These are phyloP conservation scores for Hygrophila difformis DNA, from an alignment of 257 asterid species.

Conservation along the genomic window DNA sequence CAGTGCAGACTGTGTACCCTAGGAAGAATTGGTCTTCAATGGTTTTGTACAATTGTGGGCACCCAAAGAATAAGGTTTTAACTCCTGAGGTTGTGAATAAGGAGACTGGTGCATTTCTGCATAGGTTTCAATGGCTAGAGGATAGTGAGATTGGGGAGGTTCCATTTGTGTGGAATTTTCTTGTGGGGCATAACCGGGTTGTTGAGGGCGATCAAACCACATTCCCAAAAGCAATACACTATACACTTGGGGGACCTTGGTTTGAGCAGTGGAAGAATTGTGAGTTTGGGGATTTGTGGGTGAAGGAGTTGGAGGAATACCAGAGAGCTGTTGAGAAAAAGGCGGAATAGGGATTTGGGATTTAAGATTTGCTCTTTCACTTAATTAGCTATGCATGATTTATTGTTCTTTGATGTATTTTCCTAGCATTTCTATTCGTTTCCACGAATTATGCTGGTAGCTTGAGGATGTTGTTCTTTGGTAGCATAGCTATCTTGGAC, in stretches of 20 bases:
- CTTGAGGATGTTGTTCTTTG: too few relatives aligned
- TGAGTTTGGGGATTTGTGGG: slow-evolving; percentile 54
- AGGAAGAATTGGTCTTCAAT: slow-evolving; percentile 73
- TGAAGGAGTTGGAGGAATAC: slow-evolving; percentile 47
- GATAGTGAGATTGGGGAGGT: slow-evolving; percentile 54
- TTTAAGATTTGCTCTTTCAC: neutral
- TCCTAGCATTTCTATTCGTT: too few relatives aligned
- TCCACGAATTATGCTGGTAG: too few relatives aligned
- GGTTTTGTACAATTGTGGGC: slow-evolving; percentile 61
- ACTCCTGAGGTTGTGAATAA: slow-evolving; percentile 53
- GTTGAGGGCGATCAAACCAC: slow-evolving; percentile 38
- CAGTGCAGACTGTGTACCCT: slow-evolving; percentile 50
- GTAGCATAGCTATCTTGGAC: too few relatives aligned
- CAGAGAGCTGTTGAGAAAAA: slow-evolving; percentile 24
- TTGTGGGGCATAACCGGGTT: slow-evolving; percentile 50
- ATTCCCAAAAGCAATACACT: slow-evolving; percentile 46
- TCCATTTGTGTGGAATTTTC: slow-evolving; percentile 59
- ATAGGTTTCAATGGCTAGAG: slow-evolving; percentile 57
- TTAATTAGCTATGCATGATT: neutral
- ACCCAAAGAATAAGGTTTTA: slow-evolving; percentile 31
- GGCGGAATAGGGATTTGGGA: slow-evolving; percentile 12
- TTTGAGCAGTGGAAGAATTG: slow-evolving; percentile 69
- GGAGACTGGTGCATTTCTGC: slow-evolving; percentile 53
- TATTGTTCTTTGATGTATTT: slow-evolving; percentile 6
- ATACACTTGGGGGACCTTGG: slow-evolving; percentile 73